These are phyloP conservation scores for Chaetomium strumarium DNA, from an alignment of 2,329 filamentous ascomycete genomes.

Conservation along the genomic window DNA sequence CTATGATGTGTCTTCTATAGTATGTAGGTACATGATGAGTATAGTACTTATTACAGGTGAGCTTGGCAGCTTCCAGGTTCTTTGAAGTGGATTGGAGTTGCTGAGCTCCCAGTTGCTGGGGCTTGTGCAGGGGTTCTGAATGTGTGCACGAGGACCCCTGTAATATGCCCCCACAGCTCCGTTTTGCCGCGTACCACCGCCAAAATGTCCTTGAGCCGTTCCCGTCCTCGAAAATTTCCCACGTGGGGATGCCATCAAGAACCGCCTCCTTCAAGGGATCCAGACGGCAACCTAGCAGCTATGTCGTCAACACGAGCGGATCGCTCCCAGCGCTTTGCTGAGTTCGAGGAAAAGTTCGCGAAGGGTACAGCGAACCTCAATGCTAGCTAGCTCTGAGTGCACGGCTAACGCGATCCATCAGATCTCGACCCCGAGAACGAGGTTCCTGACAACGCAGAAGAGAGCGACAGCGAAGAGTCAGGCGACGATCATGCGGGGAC, in stretches of 20 bases:
- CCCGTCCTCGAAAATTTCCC: constrained; percentile 25
- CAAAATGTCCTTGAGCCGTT: constrained; percentile 41
- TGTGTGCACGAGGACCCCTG: constrained; percentile 1
- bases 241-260: constrained; percentile 19
- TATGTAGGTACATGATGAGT: neutral
- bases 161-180: constrained; percentile 1
- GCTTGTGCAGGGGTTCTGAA: no score
- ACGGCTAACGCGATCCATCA: constrained; percentile 30
- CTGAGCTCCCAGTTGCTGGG: neutral
- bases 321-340: constrained; percentile 54
- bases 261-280: neutral
- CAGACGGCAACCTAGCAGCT: constrained; percentile 21
- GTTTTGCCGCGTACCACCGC: constrained; percentile 44
- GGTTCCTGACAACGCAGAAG: constrained; percentile 47
- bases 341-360: constrained; percentile 54
- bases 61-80: neutral
- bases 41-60: neutral
- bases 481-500: constrained; percentile 44
- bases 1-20: neutral
- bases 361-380: constrained; percentile 45
- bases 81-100: neutral
- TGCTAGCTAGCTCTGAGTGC: neutral
- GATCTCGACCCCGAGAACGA: constrained; percentile 78
- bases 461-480: constrained; percentile 38
- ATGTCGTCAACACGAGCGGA: constrained; percentile 28